Evolutionary conservation across 1,139 yeast genomes (phyloP).

Genomic region (Yamadazyma dendronema): DNA sequence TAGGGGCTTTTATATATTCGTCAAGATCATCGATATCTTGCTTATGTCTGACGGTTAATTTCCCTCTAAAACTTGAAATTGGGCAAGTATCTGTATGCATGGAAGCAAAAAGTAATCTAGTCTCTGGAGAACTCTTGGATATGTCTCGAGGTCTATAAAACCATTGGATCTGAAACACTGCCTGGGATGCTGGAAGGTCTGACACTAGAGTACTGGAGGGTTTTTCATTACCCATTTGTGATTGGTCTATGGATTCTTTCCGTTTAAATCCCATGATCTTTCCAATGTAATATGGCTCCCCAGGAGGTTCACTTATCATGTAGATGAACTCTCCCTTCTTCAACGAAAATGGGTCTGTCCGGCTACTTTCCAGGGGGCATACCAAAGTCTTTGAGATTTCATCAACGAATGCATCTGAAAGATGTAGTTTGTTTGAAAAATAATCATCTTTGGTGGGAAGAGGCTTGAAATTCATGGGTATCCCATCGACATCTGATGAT

Average conservation of each 20-base stretch:
- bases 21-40: constrained; percentile 64
- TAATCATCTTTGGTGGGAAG: constrained; percentile 27
- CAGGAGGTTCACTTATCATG: constrained; percentile 90
- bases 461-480: constrained; percentile 46
- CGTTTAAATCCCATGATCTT: constrained; percentile 73
- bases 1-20: constrained; percentile 55
- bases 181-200: neutral
- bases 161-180: constrained; percentile 76
- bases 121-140: constrained; percentile 62
- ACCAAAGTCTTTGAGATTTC: constrained; percentile 25
- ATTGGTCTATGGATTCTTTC: neutral
- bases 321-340: constrained; percentile 69
- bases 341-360: constrained; percentile 16
- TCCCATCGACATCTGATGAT: no score
- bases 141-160: constrained; percentile 88
- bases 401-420: constrained; percentile 37
- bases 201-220: constrained; percentile 1
- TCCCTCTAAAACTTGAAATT: constrained; percentile 70
- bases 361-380: constrained; percentile 29
- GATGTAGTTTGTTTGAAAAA: constrained; percentile 37
- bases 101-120: constrained; percentile 78
- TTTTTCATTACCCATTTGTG: neutral
- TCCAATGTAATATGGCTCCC: constrained; percentile 92
- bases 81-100: constrained; percentile 89
- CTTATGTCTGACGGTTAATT: constrained; percentile 65